Percentiles rank a stretch among this genome's conserved stretches.
These are phyloP conservation scores for Eucalyptus cloeziana DNA, from an alignment of 345 rosid genomes.

Conservation along the genomic window DNA sequence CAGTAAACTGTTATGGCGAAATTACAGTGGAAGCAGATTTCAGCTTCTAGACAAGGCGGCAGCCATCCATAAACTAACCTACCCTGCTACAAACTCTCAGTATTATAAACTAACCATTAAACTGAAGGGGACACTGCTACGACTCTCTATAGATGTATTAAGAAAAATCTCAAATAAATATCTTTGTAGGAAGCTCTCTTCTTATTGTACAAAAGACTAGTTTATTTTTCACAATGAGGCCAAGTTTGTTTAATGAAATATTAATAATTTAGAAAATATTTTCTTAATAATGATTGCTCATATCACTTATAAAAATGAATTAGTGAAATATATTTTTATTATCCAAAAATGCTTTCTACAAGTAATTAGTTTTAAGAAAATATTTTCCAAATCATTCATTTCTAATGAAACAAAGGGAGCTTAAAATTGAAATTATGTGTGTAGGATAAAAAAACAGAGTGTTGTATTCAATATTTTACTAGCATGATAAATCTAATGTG, in stretches of 20 bases:
- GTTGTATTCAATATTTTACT: not conserved
- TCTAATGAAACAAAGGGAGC: no score
- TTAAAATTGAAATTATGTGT: not conserved
- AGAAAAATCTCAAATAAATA: not conserved
- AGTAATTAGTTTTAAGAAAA: no score
- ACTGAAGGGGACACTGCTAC: no score
- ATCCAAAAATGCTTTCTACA: no score
- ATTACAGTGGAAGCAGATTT: not conserved
- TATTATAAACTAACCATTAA: no score
- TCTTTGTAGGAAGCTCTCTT: not conserved
- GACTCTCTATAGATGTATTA: not conserved
- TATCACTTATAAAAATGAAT: no score
- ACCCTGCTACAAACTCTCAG: not conserved
- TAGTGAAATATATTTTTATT: no score
- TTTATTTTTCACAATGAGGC: not conserved
- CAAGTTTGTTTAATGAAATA: no score
- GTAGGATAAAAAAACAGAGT: not conserved
- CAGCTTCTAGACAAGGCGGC: not conserved
- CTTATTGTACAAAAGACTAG: not conserved
- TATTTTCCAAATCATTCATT: no score
- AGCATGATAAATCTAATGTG: not conserved
- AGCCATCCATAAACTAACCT: not conserved
- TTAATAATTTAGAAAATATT: no score
- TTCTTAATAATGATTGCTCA: no score
- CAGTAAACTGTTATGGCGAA: not conserved